Conservation (phyloP, 1,284 basidiomycete genomes). For the Boletus mariae region DNA sequence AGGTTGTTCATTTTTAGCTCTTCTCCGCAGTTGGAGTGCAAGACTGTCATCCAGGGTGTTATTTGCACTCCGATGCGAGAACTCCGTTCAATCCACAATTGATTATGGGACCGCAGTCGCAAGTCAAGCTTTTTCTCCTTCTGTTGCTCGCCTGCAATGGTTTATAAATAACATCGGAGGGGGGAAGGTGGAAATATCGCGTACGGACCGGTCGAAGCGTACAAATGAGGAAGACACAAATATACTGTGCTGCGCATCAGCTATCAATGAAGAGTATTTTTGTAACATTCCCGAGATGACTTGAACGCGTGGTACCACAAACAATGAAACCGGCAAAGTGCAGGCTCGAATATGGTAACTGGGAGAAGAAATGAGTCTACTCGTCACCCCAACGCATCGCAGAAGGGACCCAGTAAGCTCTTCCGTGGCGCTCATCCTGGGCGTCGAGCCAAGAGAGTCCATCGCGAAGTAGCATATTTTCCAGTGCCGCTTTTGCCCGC, state of each 20-base stretch:
- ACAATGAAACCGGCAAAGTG: background rate
- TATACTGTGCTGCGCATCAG: background rate
- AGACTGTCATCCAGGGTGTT: too few relatives aligned
- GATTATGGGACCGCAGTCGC: too few relatives aligned
- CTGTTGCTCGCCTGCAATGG: too few relatives aligned
- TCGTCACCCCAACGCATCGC: conserved; percentile 73
- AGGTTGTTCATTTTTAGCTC: too few relatives aligned
- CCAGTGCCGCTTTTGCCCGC: conserved; percentile 73
- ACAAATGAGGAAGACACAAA: background rate
- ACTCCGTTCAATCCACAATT: too few relatives aligned
- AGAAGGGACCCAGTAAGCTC: conserved; percentile 81
- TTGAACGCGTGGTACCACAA: background rate
- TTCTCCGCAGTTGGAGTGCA: too few relatives aligned
- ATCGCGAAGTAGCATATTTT: conserved; percentile 87
- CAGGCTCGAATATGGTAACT: too few relatives aligned
- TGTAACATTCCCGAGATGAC: background rate
- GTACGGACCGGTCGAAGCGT: background rate
- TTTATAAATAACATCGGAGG: background rate
- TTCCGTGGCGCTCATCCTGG: conserved; percentile 63
- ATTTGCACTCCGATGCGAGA: too few relatives aligned
- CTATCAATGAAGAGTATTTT: background rate
- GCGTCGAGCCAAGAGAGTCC: conserved; percentile 95
- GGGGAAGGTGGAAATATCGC: background rate
- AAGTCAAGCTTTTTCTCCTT: too few relatives aligned
- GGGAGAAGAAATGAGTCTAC: conserved; percentile 25